phyloP scores from a whole-genome alignment of 192 early-diverging fungal species.

The Phlyctochytrium arcticum region DNA sequence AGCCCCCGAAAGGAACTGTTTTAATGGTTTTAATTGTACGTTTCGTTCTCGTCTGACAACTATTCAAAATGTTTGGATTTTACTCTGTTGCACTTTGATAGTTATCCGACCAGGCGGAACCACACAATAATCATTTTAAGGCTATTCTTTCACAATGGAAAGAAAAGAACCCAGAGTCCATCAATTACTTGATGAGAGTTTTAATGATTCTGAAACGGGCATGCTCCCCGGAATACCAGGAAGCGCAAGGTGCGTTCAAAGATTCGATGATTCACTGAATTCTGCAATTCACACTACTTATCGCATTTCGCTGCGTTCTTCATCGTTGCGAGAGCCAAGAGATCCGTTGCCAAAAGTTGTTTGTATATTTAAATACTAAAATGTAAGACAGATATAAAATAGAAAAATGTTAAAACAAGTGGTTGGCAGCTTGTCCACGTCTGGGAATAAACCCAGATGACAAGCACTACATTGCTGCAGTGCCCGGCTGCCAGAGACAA shows the following conservation, averaged over 20 bases:
- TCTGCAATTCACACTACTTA: slow-evolving; percentile 67
- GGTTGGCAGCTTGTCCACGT: slow-evolving; percentile 2
- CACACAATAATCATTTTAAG: background rate
- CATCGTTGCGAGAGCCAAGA: slow-evolving; percentile 69
- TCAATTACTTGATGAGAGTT: slow-evolving; percentile 21
- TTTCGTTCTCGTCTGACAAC: too few species aligned
- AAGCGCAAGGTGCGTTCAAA: slow-evolving; percentile 60
- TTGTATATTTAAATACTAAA: slow-evolving; percentile 7
- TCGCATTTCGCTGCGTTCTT: slow-evolving; percentile 77
- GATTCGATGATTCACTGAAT: slow-evolving; percentile 63
- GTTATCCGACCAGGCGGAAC: background rate
- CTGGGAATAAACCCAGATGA: background rate
- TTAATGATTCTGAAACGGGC: slow-evolving; percentile 58
- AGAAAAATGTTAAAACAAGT: background rate
- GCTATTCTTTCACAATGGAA: too few species aligned
- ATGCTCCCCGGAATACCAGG: slow-evolving; percentile 44
- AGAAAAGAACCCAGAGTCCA: background rate
- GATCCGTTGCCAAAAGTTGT: slow-evolving; percentile 64
- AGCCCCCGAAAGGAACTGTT: too few species aligned
- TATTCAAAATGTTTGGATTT: too few species aligned
- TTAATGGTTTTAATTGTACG: too few species aligned
- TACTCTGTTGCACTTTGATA: background rate
- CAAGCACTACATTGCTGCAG: background rate
- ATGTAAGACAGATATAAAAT: background rate
- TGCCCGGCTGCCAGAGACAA: background rate